Evolutionary conservation across 1,284 basidiomycete genomes (phyloP).

Genomic region (Sporisorium reilianum): DNA sequence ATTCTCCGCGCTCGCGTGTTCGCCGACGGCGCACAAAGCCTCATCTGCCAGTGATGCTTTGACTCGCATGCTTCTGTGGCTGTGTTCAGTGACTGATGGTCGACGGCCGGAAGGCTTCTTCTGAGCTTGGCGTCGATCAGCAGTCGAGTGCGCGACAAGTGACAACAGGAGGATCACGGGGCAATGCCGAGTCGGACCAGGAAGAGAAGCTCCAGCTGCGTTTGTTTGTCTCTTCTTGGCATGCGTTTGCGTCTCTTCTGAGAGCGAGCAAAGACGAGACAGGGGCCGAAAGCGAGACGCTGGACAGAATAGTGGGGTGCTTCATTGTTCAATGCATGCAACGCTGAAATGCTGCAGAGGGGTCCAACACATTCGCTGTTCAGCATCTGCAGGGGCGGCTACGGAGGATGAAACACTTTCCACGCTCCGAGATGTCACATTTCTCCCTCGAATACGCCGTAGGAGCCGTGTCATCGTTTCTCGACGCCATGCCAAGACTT

Average conservation of each 20-base stretch:
- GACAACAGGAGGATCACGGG: background rate
- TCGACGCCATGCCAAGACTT: background rate
- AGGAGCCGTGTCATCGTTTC: background rate
- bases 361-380: background rate
- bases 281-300: too few species aligned
- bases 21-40: background rate
- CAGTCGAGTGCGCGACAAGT: too few species aligned
- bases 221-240: background rate
- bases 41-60: background rate
- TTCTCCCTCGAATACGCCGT: background rate
- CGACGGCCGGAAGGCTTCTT: too few species aligned
- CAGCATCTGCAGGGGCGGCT: conserved; percentile 4
- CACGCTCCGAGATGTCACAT: conserved; percentile 34
- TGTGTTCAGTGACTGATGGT: too few species aligned
- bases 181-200: too few species aligned
- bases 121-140: too few species aligned
- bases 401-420: conserved; percentile 11
- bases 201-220: background rate
- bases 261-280: background rate
- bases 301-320: background rate
- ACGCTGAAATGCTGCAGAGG: conserved; percentile 32
- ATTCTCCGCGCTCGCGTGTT: conserved; percentile 4
- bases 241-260: background rate
- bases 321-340: conserved; percentile 15
- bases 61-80: background rate